A percentile compares a stretch with the other conserved stretches of the same genome.
phyloP scores from a whole-genome alignment of 2,329 filamentous ascomycete genomes.

The Neoascochyta sp. region DNA sequence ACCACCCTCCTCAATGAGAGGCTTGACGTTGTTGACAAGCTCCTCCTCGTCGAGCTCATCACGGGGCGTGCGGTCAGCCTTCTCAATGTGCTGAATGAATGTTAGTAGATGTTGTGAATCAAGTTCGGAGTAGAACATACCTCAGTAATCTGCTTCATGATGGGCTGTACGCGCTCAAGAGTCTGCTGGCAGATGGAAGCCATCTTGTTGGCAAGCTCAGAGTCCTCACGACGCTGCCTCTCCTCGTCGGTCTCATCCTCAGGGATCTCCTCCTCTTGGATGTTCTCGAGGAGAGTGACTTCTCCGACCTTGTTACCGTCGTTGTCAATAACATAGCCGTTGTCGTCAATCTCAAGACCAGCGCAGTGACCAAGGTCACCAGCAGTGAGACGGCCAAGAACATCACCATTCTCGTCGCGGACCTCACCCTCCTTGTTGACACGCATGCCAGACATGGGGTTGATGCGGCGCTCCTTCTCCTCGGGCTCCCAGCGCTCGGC shows the following conservation, averaged over 20 bases:
- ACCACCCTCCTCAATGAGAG: conserved; percentile 80
- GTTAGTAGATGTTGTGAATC: conserved; percentile 21
- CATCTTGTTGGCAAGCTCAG: conserved; percentile 75
- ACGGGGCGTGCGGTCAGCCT: conserved; percentile 73
- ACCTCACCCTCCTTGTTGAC: conserved; percentile 55
- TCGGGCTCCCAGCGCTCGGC: conserved; percentile 53
- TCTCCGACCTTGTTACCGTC: conserved; percentile 63
- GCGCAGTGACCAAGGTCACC: conserved; percentile 52
- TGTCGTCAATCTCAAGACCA: conserved; percentile 52
- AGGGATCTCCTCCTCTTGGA: conserved; percentile 55
- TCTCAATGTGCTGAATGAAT: conserved; percentile 64
- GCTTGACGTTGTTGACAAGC: conserved; percentile 80
- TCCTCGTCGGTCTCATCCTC: conserved; percentile 50
- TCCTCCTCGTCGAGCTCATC: conserved; percentile 89
- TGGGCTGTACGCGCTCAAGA: conserved; percentile 76
- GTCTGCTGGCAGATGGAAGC: conserved; percentile 68
- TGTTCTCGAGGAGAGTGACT: conserved; percentile 59
- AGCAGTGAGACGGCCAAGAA: conserved; percentile 49
- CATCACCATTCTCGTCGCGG: conserved; percentile 49
- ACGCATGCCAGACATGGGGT: conserved; percentile 56
- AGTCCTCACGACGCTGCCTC: conserved; percentile 56
- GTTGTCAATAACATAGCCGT: conserved; percentile 51
- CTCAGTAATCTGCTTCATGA: conserved; percentile 81
- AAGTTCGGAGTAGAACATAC: conserved; percentile 45
- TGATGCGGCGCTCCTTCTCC: conserved; percentile 54